A percentile compares a stretch with the other conserved stretches of the same genome.
phyloP scores from a whole-genome alignment of 2,329 filamentous ascomycete genomes.

The Neofusicoccum kwambonambiense region DNA sequence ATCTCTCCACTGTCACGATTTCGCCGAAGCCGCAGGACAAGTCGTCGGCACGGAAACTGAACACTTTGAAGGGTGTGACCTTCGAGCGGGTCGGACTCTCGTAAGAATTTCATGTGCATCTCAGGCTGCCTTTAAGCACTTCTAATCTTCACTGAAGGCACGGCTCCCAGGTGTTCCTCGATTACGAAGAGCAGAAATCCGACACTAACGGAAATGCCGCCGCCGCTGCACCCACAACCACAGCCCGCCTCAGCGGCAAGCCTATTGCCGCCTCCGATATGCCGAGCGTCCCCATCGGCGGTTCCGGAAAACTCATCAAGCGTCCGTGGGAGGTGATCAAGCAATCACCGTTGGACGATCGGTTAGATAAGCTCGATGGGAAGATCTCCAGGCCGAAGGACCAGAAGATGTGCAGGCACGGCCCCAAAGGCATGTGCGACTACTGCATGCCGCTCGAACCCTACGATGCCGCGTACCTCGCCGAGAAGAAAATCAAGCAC shows the following conservation, averaged over 20 bases:
- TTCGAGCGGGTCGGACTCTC: slow-evolving; percentile 58
- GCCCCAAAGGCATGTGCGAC: slow-evolving; percentile 97
- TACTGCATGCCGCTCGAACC: slow-evolving; percentile 97
- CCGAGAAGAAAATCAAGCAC: slow-evolving; percentile 98
- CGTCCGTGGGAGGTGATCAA: slow-evolving; percentile 92
- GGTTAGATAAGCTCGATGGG: slow-evolving; percentile 81
- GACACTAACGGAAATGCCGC: slow-evolving; percentile 49
- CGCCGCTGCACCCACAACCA: slow-evolving; percentile 26
- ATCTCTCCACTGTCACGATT: slow-evolving; percentile 56
- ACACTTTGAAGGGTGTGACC: slow-evolving; percentile 53
- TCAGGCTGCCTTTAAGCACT: slow-evolving; percentile 6
- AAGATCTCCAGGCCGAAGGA: slow-evolving; percentile 79
- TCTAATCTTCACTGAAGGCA: slow-evolving; percentile 58
- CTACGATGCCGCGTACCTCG: slow-evolving; percentile 83
- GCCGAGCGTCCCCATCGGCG: slow-evolving; percentile 57
- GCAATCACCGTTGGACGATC: slow-evolving; percentile 84
- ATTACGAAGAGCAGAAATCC: slow-evolving; percentile 63
- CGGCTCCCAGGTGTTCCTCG: slow-evolving; percentile 86
- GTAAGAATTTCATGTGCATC: slow-evolving; percentile 37
- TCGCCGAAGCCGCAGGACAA: slow-evolving; percentile 47
- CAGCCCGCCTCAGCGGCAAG: slow-evolving; percentile 69
- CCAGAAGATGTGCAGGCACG: slow-evolving; percentile 88
- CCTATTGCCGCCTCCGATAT: slow-evolving; percentile 69
- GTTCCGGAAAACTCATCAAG: slow-evolving; percentile 63
- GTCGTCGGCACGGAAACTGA: slow-evolving; percentile 56